Conservation (phyloP, 495 filamentous ascomycete species). For the Aspergillus diversus region DNA sequence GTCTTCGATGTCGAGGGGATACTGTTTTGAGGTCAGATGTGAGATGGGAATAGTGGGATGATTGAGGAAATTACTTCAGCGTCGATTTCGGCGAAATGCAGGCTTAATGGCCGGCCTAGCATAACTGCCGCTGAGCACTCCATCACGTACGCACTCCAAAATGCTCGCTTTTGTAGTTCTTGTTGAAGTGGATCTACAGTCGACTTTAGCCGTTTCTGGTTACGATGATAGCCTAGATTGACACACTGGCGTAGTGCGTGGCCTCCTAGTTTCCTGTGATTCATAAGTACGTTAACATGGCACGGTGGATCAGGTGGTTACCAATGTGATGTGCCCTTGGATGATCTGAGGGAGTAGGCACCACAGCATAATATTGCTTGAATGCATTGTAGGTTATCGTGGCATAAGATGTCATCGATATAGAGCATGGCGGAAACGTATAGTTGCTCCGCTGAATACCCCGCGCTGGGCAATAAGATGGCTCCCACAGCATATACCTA, state of each 20-base stretch:
- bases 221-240: background rate
- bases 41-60: background rate
- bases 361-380: background rate
- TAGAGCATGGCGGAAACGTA: background rate
- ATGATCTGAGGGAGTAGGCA: background rate
- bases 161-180: background rate
- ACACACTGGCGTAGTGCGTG: background rate
- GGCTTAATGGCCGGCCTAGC: background rate
- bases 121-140: background rate
- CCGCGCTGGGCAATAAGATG: too few species aligned
- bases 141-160: conserved; percentile 1
- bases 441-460: too few species aligned
- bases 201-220: background rate
- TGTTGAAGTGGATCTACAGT: background rate
- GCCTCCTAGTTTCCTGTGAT: background rate
- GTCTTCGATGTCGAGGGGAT: background rate
- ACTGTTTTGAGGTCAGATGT: background rate
- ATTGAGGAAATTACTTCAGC: background rate
- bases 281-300: background rate
- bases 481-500: background rate
- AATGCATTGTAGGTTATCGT: background rate
- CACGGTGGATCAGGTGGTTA: background rate
- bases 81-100: background rate
- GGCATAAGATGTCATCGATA: background rate
- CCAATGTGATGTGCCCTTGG: background rate